Evolutionary conservation across 2,329 filamentous ascomycete genomes (phyloP), one percentile per base, ranked within the genome.

Genomic region (Geosmithia flava): DNA sequence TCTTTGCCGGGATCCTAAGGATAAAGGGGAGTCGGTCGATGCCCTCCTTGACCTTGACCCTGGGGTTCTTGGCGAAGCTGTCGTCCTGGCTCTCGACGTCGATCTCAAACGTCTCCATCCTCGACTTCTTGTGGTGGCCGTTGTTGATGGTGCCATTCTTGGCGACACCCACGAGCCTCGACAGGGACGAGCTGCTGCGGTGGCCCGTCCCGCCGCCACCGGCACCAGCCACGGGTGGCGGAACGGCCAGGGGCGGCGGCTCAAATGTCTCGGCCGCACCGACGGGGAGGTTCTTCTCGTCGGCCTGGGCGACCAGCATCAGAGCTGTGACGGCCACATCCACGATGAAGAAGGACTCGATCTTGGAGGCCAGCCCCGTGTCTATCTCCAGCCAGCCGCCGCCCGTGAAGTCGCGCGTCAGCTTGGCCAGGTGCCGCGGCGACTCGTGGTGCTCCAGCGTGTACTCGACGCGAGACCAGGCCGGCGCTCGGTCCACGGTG

Each of bases 361-460:
- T 72, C 58, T 75, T 73, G 46, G 72, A 66, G 1, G 80, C 79
- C 41, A 82, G 70, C 15, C 68, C 68, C 1, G 79, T 82, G 62
- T 80, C 78, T 7, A 83, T 59, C 63, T 83, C 78, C 42, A 83
- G 59, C 64, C 69, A 80, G 16, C 80, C 80, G 6, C 64, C 66
- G 16, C 80, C 79, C 0, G 76, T 74, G 43, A 73, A 76, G 59
- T 81, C 78, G 46, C 76, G 72, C 16, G 76, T 79, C 29, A 83
- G 67, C 49, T 76, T 73, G 23, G 76, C 79, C 3, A 83, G 65
- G 54, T 80, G 78, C 47, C 72, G 69, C 4, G 79, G 77, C 47
- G 74, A 72, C 61, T 83, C 78, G 52, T 78, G 68, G 56, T 83
- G 80, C 64, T 83, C 80, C 13, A 83, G 74, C 15, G 74, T 76